These are phyloP conservation scores for Camellia japonica DNA, from an alignment of 148 eudicot species.

Conservation along the genomic window DNA sequence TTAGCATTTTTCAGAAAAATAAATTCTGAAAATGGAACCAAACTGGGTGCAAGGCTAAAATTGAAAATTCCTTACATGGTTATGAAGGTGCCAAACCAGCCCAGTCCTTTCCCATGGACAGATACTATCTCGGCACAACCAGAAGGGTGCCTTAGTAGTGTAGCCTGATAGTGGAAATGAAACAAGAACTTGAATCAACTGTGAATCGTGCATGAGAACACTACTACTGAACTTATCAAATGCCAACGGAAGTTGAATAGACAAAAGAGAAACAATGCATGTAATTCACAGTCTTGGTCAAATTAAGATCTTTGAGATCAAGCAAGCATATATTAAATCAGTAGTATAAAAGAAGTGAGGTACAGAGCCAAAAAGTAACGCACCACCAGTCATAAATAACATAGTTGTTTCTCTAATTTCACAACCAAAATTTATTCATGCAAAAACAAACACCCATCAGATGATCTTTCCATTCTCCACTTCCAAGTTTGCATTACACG, in stretches of 20 bases:
- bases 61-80: conserved; percentile 47
- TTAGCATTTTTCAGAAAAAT: too few relatives aligned
- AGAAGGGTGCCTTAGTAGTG: conserved; percentile 74
- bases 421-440: conserved; percentile 5
- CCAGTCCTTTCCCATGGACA: conserved; percentile 56
- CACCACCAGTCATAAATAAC: neutral
- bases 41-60: neutral
- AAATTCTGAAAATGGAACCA: too few relatives aligned
- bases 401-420: neutral
- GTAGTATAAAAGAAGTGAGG: neutral
- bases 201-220: neutral
- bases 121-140: conserved; percentile 72
- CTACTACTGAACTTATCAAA: neutral
- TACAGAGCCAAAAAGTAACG: neutral
- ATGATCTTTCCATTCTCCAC: neutral
- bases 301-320: neutral
- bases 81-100: conserved; percentile 76
- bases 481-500: neutral
- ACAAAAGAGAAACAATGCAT: neutral
- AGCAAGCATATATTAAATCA: neutral
- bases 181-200: neutral
- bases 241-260: neutral
- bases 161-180: conserved; percentile 45
- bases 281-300: neutral
- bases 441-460: neutral